A percentile compares a stretch with the other conserved stretches of the same genome.
Evolutionary conservation across 345 rosid species (phyloP).

Genomic region (Hibiscus mutabilis): DNA sequence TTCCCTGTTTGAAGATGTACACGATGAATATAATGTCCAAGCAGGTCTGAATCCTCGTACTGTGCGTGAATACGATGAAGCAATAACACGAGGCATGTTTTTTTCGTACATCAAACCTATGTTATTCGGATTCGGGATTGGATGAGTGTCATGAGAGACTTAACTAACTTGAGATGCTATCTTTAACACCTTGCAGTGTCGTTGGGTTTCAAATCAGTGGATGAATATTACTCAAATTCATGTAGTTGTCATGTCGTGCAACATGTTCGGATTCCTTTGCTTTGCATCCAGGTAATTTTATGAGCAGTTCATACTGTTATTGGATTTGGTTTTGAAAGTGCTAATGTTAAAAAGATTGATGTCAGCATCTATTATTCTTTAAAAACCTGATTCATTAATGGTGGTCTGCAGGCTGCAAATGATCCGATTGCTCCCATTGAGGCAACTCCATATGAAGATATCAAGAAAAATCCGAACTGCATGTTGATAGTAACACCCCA

Average conservation of each 20-base stretch:
- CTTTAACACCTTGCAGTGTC: constrained; percentile 47
- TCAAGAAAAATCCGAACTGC: constrained; percentile 67
- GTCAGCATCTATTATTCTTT: neutral
- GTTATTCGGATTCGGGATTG: neutral
- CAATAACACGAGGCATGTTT: constrained; percentile 61
- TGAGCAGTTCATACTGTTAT: neutral
- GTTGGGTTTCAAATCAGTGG: constrained; percentile 83
- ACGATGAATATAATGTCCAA: constrained; percentile 68
- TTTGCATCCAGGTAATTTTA: constrained; percentile 68
- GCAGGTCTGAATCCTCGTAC: constrained; percentile 63
- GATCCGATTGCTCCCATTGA: constrained; percentile 85
- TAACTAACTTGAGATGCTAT: neutral
- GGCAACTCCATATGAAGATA: constrained; percentile 66
- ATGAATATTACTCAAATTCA: constrained; percentile 77
- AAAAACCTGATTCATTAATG: neutral
- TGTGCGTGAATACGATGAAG: constrained; percentile 78
- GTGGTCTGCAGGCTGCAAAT: constrained; percentile 61
- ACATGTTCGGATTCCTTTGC: constrained; percentile 59
- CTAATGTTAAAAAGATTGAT: too few species aligned
- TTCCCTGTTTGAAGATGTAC: constrained; percentile 72
- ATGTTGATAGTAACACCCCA: constrained; percentile 76
- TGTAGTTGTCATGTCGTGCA: constrained; percentile 66
- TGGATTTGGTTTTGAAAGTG: neutral
- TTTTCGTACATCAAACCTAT: neutral
- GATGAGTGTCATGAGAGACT: neutral